These are phyloP conservation scores for Globisporangium spiculum DNA, from an alignment of 352 stramenopile species.

Conservation along the genomic window DNA sequence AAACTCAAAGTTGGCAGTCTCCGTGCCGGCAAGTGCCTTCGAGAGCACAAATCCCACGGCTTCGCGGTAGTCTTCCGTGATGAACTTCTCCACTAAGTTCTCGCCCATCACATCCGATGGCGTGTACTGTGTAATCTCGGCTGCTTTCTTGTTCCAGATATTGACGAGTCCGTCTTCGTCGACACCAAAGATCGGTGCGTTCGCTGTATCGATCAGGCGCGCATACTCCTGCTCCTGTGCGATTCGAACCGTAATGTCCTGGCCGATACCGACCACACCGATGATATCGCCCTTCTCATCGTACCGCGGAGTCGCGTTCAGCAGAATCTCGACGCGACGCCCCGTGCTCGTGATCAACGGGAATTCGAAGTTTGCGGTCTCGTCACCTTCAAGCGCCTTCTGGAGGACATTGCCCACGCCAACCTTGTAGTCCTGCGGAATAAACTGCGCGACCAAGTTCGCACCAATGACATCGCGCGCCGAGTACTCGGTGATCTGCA, in stretches of 20 bases:
- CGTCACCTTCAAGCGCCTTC: slow-evolving; percentile 56
- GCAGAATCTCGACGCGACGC: slow-evolving; percentile 71
- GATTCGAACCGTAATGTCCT: slow-evolving; percentile 80
- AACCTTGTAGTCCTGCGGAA: slow-evolving; percentile 66
- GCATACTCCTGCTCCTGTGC: slow-evolving; percentile 88
- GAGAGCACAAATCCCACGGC: slow-evolving; percentile 56
- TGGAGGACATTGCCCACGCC: slow-evolving; percentile 61
- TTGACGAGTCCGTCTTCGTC: slow-evolving; percentile 74
- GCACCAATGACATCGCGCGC: slow-evolving; percentile 86
- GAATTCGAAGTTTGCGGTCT: slow-evolving; percentile 87
- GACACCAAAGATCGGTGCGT: slow-evolving; percentile 78
- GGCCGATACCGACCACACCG: slow-evolving; percentile 77
- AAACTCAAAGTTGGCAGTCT: slow-evolving; percentile 87
- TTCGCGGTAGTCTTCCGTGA: slow-evolving; percentile 73
- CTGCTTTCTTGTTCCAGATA: slow-evolving; percentile 92
- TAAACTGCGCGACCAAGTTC: slow-evolving; percentile 89
- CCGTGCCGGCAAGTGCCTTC: slow-evolving; percentile 51
- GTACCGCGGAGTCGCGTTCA: slow-evolving; percentile 82
- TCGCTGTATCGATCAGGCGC: slow-evolving; percentile 70
- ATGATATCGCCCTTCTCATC: slow-evolving; percentile 80
- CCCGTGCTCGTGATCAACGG: slow-evolving; percentile 82
- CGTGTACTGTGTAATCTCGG: slow-evolving; percentile 89
- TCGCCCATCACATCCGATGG: slow-evolving; percentile 87
- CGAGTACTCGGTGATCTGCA: slow-evolving; percentile 88
- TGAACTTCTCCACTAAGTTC: slow-evolving; percentile 90